A percentile compares a stretch with the other conserved stretches of the same genome.
Evolutionary conservation across 768 basidiomycete genomes (phyloP).

Genomic region (Pilatotrama ljubarskyi): DNA sequence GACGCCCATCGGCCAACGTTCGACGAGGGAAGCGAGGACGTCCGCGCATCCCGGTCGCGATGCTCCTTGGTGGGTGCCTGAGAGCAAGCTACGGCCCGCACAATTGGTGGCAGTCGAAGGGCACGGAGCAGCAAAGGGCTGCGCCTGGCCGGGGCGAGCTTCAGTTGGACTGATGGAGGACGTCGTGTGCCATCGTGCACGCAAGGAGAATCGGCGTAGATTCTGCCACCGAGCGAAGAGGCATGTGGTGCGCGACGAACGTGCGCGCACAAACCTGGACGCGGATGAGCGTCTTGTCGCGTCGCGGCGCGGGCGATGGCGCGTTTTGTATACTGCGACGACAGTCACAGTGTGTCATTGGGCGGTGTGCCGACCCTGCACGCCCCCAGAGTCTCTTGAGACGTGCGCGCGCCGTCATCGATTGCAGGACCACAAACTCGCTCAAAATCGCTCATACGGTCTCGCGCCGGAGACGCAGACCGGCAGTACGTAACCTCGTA

Average conservation of each 20-base stretch:
- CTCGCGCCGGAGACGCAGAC: too few species aligned
- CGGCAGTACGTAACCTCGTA: too few species aligned
- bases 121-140: neutral
- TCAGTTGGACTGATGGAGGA: neutral
- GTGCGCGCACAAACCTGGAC: neutral
- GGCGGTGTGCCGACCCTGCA: too few species aligned
- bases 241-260: slow-evolving; percentile 9
- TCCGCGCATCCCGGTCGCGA: neutral
- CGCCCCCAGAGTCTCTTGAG: too few species aligned
- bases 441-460: too few species aligned
- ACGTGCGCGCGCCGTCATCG: too few species aligned
- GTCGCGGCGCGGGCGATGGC: neutral
- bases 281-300: neutral
- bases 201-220: neutral
- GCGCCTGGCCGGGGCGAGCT: neutral
- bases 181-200: neutral
- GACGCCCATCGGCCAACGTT: neutral
- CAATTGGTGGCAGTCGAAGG: neutral
- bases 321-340: neutral
- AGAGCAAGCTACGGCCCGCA: too few species aligned
- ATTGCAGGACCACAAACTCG: too few species aligned
- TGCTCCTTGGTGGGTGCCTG: neutral
- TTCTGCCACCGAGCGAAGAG: neutral
- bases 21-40: neutral
- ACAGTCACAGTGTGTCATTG: too few species aligned